Evolutionary conservation across 768 basidiomycete species (phyloP).

Genomic region (Rhizopogon rudus): DNA sequence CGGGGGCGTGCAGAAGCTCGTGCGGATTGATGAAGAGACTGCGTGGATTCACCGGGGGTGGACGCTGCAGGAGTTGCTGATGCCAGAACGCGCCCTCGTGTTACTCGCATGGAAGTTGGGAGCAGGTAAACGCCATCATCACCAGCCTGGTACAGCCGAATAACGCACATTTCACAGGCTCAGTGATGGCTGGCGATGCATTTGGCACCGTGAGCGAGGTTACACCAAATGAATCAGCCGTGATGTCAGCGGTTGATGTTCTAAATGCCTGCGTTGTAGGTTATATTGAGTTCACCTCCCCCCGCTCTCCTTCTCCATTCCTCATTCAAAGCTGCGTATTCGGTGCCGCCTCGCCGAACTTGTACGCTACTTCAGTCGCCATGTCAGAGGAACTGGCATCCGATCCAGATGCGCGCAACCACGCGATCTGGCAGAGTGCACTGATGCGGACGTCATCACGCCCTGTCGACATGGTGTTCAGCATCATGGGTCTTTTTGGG

Average conservation of each 20-base stretch:
- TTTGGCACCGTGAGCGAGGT: constrained; percentile 2
- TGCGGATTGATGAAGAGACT: constrained; percentile 11
- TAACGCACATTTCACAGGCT: background rate
- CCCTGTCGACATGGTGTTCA: constrained; percentile 5
- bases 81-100: background rate
- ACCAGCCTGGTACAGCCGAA: background rate
- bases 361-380: background rate
- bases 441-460: background rate
- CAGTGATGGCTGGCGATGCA: background rate
- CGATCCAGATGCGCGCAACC: background rate
- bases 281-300: background rate
- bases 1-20: constrained; percentile 10
- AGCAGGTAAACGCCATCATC: background rate
- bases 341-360: background rate
- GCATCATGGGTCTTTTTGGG: constrained; percentile 2
- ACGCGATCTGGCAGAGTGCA: background rate
- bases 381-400: background rate
- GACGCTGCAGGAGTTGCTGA: constrained; percentile 13
- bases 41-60: constrained; percentile 15
- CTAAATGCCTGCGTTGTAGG: background rate
- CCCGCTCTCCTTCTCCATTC: no score
- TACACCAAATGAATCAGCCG: background rate
- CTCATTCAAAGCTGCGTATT: background rate
- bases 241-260: background rate
- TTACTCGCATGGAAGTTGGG: background rate